Base-by-base conservation (phyloP, 352 stramenopile genomes). In the Blastocystis sp. region DNA sequence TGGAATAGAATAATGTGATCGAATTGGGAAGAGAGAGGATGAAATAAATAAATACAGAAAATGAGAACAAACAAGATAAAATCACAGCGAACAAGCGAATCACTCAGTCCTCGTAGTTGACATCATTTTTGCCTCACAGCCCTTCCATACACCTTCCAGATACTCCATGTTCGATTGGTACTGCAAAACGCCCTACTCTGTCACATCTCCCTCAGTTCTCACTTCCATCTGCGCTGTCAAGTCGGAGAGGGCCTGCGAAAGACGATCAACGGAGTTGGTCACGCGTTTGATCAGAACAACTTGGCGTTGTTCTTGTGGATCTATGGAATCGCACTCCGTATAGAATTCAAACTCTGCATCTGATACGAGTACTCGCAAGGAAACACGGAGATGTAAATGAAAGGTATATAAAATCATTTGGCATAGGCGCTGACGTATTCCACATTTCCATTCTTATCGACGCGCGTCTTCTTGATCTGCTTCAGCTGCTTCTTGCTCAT, bases 401-500 rank as follows among this genome's bases (percentile, higher is more conserved):
- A 71, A 18, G 3, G 11, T 56, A 75, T 57, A 14, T 14, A 75
- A 64, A 67, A 51, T 85, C 49, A 88, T 51, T 88, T 88, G 40
- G 64, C 57, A 89, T 95, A 95, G 14, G 93, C 87, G 0, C 90
- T 90, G 71, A 93, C 91, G 88, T 94, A 94, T 87, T 94, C 91
- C 86, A 95, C 91, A 76, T 94, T 91, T 63, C 92, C 92, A 77
- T 94, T 91, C 88, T 94, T 94, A 91, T 94, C 94, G 64, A 95
- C 90, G 65, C 93, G 92, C 32, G 92, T 94, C 90, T 95, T 95
- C 88, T 93, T 93, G 86, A 95, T 92, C 81, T 94, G 93, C 84
- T 91, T 91, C 87, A 95, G 87, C 88, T 95, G 92, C 88, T 95
- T 95, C 91, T 95, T 95, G 90, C 91, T 94, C 92, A 95, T 95